Evolutionary conservation across 805 yeast genomes (phyloP).

Genomic region (Brettanomyces custersianus): DNA sequence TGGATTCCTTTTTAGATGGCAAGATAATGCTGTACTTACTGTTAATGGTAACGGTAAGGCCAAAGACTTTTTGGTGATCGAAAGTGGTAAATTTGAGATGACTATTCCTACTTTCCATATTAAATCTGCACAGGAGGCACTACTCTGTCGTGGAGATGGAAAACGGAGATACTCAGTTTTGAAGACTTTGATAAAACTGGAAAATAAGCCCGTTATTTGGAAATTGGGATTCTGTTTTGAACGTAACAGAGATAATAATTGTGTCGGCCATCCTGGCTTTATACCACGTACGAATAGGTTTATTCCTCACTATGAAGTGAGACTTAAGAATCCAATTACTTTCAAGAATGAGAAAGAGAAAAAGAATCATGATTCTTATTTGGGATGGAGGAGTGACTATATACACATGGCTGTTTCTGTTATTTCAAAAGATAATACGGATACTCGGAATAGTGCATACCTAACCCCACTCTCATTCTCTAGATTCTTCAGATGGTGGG

Average conservation of each 20-base stretch:
- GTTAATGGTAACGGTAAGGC: slow-evolving; percentile 43
- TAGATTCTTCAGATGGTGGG: slow-evolving; percentile 83
- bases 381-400: slow-evolving; percentile 72
- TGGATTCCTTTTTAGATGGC: slow-evolving; percentile 62
- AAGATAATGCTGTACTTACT: slow-evolving; percentile 38
- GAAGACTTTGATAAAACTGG: slow-evolving; percentile 51
- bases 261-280: slow-evolving; percentile 25
- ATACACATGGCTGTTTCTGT: slow-evolving; percentile 63
- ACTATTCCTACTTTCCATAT: slow-evolving; percentile 44
- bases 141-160: slow-evolving; percentile 11
- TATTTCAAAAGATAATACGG: slow-evolving; percentile 26
- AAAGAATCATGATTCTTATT: slow-evolving; percentile 65
- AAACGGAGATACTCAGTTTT: slow-evolving; percentile 30
- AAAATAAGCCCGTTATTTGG: slow-evolving; percentile 66
- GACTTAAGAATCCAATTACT: slow-evolving; percentile 46
- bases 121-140: slow-evolving; percentile 19
- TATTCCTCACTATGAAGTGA: slow-evolving; percentile 52
- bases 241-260: slow-evolving; percentile 34
- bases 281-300: slow-evolving; percentile 35
- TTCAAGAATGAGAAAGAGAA: slow-evolving; percentile 28
- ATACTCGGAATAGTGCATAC: slow-evolving; percentile 59
- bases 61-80: slow-evolving; percentile 41
- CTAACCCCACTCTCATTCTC: slow-evolving; percentile 59
- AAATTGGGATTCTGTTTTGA: slow-evolving; percentile 67
- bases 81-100: slow-evolving; percentile 47